phyloP scores from a whole-genome alignment of 1,284 basidiomycete genomes.

The Malassezia furfur region DNA sequence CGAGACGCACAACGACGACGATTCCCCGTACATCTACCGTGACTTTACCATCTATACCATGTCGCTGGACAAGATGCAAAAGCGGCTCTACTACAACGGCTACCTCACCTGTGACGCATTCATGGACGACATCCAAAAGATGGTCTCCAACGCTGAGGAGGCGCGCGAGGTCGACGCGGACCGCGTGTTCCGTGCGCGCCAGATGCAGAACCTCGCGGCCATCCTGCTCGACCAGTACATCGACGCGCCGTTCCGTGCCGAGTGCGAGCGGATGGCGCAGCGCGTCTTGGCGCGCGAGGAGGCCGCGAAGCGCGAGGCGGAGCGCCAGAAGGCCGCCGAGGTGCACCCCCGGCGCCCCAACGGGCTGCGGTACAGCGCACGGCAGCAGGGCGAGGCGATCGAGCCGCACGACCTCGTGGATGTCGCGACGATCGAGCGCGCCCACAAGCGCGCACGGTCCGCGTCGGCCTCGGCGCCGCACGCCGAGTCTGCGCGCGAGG shows the following conservation, averaged over 20 bases:
- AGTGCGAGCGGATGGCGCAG: conserved; percentile 78
- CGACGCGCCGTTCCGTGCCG: conserved; percentile 68
- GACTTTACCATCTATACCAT: conserved; percentile 42
- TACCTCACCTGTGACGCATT: conserved; percentile 83
- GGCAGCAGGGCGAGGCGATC: conserved; percentile 62
- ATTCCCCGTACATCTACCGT: conserved; percentile 23
- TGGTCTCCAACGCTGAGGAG: conserved; percentile 71
- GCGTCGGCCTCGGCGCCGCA: conserved; percentile 5
- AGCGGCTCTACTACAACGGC: conserved; percentile 70
- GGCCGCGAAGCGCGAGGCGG: conserved; percentile 20
- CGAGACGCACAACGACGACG: background rate
- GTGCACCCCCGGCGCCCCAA: conserved; percentile 25
- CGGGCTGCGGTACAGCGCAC: conserved; percentile 50
- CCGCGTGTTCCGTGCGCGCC: conserved; percentile 68
- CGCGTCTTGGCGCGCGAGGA: conserved; percentile 60
- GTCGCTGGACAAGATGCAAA: conserved; percentile 73
- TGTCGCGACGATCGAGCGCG: conserved; percentile 20
- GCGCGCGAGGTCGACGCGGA: conserved; percentile 59
- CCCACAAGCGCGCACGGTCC: conserved; percentile 27
- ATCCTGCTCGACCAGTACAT: conserved; percentile 76
- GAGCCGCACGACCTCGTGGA: conserved; percentile 50
- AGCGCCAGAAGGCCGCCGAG: conserved; percentile 50
- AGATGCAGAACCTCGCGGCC: conserved; percentile 77
- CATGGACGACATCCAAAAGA: conserved; percentile 74
- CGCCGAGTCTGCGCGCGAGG: background rate